A percentile compares a stretch with the other conserved stretches of the same genome.
phyloP scores from a whole-genome alignment of 257 asterid genomes.

The Datura wrightii region DNA sequence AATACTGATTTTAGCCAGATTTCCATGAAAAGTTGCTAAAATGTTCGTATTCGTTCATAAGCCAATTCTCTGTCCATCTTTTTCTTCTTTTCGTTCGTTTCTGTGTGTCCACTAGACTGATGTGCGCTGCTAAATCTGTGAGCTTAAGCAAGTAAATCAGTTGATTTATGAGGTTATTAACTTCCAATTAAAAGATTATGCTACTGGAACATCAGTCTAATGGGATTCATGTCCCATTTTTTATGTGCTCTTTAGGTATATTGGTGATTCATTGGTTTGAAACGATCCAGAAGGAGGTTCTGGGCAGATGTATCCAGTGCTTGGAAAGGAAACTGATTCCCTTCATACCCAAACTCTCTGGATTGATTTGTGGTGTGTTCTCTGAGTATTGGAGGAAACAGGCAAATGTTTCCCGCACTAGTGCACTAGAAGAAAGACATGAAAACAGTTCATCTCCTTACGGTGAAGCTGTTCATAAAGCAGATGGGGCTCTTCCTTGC shows the following conservation, averaged over 20 bases:
- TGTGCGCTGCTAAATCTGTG: neutral
- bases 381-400: conserved; percentile 61
- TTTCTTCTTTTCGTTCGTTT: neutral
- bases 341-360: conserved; percentile 47
- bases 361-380: conserved; percentile 46
- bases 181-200: neutral
- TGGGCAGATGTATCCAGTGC: conserved; percentile 58
- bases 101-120: conserved; percentile 10
- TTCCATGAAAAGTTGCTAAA: conserved; percentile 24
- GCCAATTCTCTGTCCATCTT: neutral
- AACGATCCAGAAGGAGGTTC: conserved; percentile 51
- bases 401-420: conserved; percentile 46
- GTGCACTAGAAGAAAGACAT: conserved; percentile 43
- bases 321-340: conserved; percentile 55
- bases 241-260: neutral
- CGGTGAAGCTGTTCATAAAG: conserved; percentile 41
- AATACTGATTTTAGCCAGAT: neutral
- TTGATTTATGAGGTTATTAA: conserved; percentile 4
- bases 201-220: neutral
- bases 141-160: neutral
- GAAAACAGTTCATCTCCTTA: conserved; percentile 35
- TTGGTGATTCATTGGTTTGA: conserved; percentile 19
- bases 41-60: neutral
- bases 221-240: neutral
- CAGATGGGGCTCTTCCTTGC: conserved; percentile 62